Evolutionary conservation across 2,329 filamentous ascomycete genomes (phyloP).

Genomic region (Xylaria polymorpha): DNA sequence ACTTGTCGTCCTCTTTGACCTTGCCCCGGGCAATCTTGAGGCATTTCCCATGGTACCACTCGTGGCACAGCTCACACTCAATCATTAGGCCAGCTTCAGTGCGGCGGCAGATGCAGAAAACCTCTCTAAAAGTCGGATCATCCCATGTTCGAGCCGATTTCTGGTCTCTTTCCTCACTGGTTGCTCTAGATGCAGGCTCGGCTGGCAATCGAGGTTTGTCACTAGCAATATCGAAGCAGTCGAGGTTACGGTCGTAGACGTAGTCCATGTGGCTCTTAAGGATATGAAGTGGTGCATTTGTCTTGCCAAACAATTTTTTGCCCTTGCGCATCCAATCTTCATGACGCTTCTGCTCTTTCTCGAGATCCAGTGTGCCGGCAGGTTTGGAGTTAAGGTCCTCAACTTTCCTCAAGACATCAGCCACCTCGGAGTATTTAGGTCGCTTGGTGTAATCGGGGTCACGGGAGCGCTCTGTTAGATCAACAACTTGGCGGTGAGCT

Average conservation of each 20-base stretch:
- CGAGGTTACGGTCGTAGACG: slow-evolving; percentile 86
- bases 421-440: slow-evolving; percentile 89
- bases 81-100: slow-evolving; percentile 99
- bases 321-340: slow-evolving; percentile 99
- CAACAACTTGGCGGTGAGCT: slow-evolving; percentile 87
- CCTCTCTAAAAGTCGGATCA: slow-evolving; percentile 75
- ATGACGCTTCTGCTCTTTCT: slow-evolving; percentile 92
- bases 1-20: slow-evolving; percentile 98
- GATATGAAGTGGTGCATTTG: slow-evolving; percentile 96
- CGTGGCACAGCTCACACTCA: slow-evolving; percentile 96
- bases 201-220: slow-evolving; percentile 91
- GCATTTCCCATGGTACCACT: slow-evolving; percentile 99
- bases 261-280: slow-evolving; percentile 94
- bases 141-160: slow-evolving; percentile 63
- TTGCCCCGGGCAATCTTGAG: slow-evolving; percentile 97
- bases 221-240: slow-evolving; percentile 86
- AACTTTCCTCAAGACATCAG: slow-evolving; percentile 86
- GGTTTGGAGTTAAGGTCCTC: slow-evolving; percentile 94
- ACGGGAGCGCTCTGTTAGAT: slow-evolving; percentile 81
- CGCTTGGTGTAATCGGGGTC: slow-evolving; percentile 80
- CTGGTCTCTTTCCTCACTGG: slow-evolving; percentile 62
- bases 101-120: slow-evolving; percentile 96
- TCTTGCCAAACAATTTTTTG: slow-evolving; percentile 98
- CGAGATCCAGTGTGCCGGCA: slow-evolving; percentile 87
- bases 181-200: slow-evolving; percentile 89